A percentile compares a stretch with the other conserved stretches of the same genome.
Evolutionary conservation across 305 asterid genomes (phyloP).

Genomic region (Solanum aculeatissimum): DNA sequence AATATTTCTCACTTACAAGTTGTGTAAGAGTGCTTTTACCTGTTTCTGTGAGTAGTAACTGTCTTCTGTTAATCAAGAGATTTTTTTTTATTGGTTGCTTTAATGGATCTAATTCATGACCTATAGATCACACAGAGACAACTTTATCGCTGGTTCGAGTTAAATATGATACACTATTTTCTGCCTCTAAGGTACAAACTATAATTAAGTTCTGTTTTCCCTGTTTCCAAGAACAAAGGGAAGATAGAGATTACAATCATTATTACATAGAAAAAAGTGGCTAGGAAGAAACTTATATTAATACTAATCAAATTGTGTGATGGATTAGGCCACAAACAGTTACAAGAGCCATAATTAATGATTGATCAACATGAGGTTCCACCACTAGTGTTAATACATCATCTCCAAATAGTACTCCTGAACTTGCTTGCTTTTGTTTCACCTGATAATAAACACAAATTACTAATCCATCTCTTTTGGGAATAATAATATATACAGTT

Average conservation of each 20-base stretch:
- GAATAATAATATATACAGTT: neutral
- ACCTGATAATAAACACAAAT: neutral
- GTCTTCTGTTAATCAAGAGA: neutral
- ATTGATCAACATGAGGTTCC: constrained; percentile 37
- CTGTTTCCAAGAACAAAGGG: neutral
- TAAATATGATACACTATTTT: too few relatives aligned
- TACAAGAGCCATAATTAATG: constrained; percentile 40
- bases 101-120: neutral
- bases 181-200: neutral
- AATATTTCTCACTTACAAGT: neutral
- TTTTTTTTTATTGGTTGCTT: neutral
- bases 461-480: neutral
- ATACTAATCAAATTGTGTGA: constrained; percentile 11
- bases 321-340: constrained; percentile 33
- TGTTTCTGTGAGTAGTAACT: neutral
- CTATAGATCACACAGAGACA: neutral
- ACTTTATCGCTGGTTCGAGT: neutral
- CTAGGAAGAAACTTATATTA: neutral
- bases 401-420: constrained; percentile 35
- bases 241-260: neutral
- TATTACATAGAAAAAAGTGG: neutral
- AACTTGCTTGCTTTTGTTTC: constrained; percentile 22
- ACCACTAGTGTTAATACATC: constrained; percentile 38
- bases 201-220: neutral
- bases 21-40: neutral